Conservation (phyloP, 192 early-diverging fungal genomes). For the Coemansia sp. region DNA sequence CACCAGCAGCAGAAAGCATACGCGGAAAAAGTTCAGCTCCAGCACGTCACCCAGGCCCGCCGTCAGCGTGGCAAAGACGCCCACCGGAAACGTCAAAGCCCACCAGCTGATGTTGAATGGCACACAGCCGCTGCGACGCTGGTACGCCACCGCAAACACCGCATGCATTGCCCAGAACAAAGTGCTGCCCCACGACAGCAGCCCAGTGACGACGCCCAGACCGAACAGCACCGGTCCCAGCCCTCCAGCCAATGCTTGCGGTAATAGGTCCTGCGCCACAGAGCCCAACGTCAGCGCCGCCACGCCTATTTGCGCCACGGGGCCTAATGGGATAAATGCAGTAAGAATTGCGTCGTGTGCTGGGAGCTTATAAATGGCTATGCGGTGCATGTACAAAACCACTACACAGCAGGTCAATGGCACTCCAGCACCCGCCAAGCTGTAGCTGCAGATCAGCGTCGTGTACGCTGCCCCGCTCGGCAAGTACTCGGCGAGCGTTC, state of each 20-base stretch:
- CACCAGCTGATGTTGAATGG: slow-evolving; percentile 59
- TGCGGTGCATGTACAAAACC: slow-evolving; percentile 48
- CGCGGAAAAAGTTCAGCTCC: slow-evolving; percentile 18
- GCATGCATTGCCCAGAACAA: slow-evolving; percentile 41
- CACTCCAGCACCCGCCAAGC: slow-evolving; percentile 51
- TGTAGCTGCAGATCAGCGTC: slow-evolving; percentile 28
- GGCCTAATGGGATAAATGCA: slow-evolving; percentile 57
- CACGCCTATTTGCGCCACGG: slow-evolving; percentile 50
- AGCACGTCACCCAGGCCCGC: slow-evolving; percentile 17
- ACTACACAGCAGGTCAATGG: slow-evolving; percentile 47
- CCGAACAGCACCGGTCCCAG: slow-evolving; percentile 18
- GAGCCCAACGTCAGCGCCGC: slow-evolving; percentile 19
- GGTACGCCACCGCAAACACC: slow-evolving; percentile 33
- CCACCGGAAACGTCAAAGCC: slow-evolving; percentile 56
- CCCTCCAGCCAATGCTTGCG: not conserved
- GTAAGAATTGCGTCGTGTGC: slow-evolving; percentile 46
- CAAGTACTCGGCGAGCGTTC: slow-evolving; percentile 27
- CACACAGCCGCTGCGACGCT: slow-evolving; percentile 15
- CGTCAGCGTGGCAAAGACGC: slow-evolving; percentile 47
- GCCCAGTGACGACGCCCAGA: slow-evolving; percentile 20
- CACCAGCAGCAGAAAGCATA: slow-evolving; percentile 17
- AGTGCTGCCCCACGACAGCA: slow-evolving; percentile 51
- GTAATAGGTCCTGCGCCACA: slow-evolving; percentile 11
- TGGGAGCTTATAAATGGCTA: slow-evolving; percentile 51
- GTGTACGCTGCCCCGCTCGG: slow-evolving; percentile 2